Percentiles rank a stretch among this genome's conserved stretches.
Conservation (phyloP, 164 flowering plant genomes). For the Aristolochia californica region DNA sequence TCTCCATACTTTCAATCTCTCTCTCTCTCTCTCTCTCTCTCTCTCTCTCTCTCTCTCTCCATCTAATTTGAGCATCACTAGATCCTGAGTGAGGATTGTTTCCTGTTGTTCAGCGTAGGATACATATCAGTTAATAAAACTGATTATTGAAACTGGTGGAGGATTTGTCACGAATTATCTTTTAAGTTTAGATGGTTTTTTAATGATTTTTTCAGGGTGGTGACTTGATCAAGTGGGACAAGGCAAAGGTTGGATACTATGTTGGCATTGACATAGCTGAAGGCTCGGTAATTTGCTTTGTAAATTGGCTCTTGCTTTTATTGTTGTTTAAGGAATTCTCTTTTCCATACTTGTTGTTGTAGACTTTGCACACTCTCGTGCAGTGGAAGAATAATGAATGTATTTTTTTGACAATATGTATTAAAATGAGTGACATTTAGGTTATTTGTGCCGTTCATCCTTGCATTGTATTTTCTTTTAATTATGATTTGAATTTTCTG, state of each 20-base stretch:
- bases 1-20: too few species aligned
- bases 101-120: too few species aligned
- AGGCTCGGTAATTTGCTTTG: constrained; percentile 64
- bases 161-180: too few species aligned
- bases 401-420: background rate
- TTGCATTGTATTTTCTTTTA: background rate
- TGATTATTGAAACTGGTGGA: too few species aligned
- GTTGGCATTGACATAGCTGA: constrained; percentile 95
- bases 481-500: background rate
- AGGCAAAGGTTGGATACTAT: constrained; percentile 87
- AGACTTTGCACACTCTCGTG: background rate
- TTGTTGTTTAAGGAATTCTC: background rate
- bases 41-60: too few species aligned
- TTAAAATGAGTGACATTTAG: background rate
- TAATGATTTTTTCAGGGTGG: constrained; percentile 53
- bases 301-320: background rate
- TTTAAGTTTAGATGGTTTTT: too few species aligned
- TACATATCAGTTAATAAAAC: too few species aligned
- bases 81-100: too few species aligned
- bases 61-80: too few species aligned
- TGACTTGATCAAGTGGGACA: constrained; percentile 98
- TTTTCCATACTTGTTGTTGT: background rate
- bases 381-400: background rate
- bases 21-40: too few species aligned
- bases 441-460: background rate